Evolutionary conservation across 805 yeast species (phyloP).

Genomic region (Myxozyma lipomycoides): DNA sequence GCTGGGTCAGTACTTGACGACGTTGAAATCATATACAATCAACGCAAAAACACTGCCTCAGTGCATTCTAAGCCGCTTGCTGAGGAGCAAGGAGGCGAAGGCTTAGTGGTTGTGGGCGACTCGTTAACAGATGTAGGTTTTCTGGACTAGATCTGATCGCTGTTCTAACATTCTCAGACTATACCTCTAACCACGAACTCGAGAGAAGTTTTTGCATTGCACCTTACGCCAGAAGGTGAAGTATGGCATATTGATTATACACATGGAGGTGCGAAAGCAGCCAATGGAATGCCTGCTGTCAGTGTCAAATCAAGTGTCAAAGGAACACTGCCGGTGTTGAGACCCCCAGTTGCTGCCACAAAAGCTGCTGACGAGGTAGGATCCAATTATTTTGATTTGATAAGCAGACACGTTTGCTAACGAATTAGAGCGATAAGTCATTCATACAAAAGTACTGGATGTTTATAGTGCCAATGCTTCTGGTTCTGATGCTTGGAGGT

Average conservation of each 20-base stretch:
- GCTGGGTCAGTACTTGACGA: background rate
- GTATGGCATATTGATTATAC: slow-evolving; percentile 21
- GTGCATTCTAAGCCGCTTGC: background rate
- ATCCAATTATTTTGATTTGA: background rate
- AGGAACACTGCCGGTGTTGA: slow-evolving; percentile 16
- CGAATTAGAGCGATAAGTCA: slow-evolving; percentile 14
- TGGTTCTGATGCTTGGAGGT: slow-evolving; percentile 26
- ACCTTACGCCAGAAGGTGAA: slow-evolving; percentile 8
- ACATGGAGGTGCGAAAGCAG: background rate
- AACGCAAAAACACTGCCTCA: slow-evolving; percentile 3
- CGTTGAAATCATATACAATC: slow-evolving; percentile 4
- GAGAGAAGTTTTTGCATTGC: slow-evolving; percentile 10
- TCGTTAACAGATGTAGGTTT: slow-evolving; percentile 11
- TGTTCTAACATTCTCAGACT: background rate
- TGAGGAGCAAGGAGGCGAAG: background rate
- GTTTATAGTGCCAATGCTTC: slow-evolving; percentile 23
- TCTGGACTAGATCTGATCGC: background rate
- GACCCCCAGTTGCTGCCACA: slow-evolving; percentile 12
- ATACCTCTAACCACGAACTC: slow-evolving; percentile 7
- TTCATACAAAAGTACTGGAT: slow-evolving; percentile 28
- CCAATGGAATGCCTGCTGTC: background rate
- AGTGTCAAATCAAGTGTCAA: background rate
- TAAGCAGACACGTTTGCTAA: background rate
- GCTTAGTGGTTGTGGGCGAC: slow-evolving; percentile 6
- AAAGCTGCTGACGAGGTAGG: background rate